phyloP scores from a whole-genome alignment of 345 rosid species.

The Hibiscus trionum region DNA sequence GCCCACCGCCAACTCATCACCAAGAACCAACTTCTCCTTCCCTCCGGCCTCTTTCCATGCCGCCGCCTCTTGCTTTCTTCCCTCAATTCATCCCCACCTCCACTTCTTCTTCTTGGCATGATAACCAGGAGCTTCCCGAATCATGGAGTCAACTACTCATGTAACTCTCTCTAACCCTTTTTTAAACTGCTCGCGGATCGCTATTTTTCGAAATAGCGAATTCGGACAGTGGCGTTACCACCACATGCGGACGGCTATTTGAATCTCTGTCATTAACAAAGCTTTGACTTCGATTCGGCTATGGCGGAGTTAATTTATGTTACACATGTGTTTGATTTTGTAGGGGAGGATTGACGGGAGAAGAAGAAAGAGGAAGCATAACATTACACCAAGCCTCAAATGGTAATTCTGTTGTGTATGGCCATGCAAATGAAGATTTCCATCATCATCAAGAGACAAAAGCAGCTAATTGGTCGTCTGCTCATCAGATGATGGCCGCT shows the following conservation, averaged over 20 bases:
- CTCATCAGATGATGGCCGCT: conserved; percentile 32
- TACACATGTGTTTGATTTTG: neutral
- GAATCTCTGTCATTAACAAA: neutral
- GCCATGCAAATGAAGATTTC: conserved; percentile 38
- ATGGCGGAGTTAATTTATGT: neutral
- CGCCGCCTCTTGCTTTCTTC: conserved; percentile 17
- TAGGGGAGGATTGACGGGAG: conserved; percentile 69
- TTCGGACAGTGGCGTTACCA: no score
- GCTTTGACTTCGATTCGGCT: neutral
- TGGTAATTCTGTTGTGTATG: conserved; percentile 25
- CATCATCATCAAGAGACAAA: conserved; percentile 23
- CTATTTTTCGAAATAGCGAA: no score
- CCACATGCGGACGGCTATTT: no score
- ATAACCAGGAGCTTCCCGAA: conserved; percentile 63
- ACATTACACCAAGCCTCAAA: conserved; percentile 43
- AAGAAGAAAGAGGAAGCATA: conserved; percentile 41
- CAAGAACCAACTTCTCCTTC: conserved; percentile 9
- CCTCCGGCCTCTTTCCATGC: neutral
- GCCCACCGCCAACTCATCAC: conserved; percentile 25
- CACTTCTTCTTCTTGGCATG: conserved; percentile 47
- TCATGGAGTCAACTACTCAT: conserved; percentile 82
- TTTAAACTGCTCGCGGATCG: neutral
- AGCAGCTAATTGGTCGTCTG: conserved; percentile 27
- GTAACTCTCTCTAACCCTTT: conserved; percentile 32
- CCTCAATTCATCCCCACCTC: conserved; percentile 42